phyloP scores from a whole-genome alignment of 371 early-diverging fungal genomes.

The Apophysomyces ossiformis region DNA sequence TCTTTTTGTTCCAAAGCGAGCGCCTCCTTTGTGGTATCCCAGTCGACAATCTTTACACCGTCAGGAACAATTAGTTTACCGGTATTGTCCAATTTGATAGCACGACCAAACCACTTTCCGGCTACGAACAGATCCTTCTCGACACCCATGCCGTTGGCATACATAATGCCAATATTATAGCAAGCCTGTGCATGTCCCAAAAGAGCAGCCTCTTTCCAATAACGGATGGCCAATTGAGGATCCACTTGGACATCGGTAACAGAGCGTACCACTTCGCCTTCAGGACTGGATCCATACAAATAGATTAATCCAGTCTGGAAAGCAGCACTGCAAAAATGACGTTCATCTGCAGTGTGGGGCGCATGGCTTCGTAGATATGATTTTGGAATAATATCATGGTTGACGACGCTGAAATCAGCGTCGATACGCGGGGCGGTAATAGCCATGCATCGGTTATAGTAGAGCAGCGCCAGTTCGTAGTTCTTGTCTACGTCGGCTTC shows the following conservation, averaged over 20 bases:
- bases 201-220: slow-evolving; percentile 53
- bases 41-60: slow-evolving; percentile 44
- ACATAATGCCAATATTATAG: slow-evolving; percentile 52
- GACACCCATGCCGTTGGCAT: slow-evolving; percentile 53
- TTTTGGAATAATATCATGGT: slow-evolving; percentile 36
- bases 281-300: slow-evolving; percentile 48
- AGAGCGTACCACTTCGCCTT: slow-evolving; percentile 44
- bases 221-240: slow-evolving; percentile 47
- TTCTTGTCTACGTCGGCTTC: slow-evolving; percentile 50
- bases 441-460: slow-evolving; percentile 53
- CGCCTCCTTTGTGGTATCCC: slow-evolving; percentile 42
- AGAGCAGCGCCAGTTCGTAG: slow-evolving; percentile 45
- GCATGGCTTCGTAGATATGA: slow-evolving; percentile 40
- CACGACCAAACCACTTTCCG: slow-evolving; percentile 57
- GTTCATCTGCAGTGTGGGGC: slow-evolving; percentile 48
- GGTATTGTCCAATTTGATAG: slow-evolving; percentile 47
- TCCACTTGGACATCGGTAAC: slow-evolving; percentile 36
- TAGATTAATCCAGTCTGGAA: slow-evolving; percentile 56
- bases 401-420: slow-evolving; percentile 41
- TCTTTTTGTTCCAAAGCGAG: slow-evolving; percentile 9
- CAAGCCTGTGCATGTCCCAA: slow-evolving; percentile 56
- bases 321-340: slow-evolving; percentile 51
- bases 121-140: slow-evolving; percentile 41
- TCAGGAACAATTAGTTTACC: slow-evolving; percentile 43
- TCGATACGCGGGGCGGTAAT: slow-evolving; percentile 51